Evolutionary conservation across 2,329 filamentous ascomycete species (phyloP).

Genomic region (Fusarium luffae): DNA sequence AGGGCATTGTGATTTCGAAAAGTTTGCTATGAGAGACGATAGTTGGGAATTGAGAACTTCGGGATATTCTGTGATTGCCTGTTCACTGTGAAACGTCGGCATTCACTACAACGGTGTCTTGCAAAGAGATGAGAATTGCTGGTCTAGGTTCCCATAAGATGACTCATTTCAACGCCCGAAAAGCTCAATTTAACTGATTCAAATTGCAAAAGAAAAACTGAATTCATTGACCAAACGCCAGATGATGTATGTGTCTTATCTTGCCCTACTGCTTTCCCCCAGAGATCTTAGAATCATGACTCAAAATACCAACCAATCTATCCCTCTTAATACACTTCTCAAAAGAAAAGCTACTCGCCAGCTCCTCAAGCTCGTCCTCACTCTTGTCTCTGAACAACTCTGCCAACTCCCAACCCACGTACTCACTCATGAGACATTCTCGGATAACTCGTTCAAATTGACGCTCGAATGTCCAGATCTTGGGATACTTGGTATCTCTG

Average conservation of each 20-base stretch:
- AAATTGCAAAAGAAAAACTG: no score
- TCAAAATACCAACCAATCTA: slow-evolving; percentile 62
- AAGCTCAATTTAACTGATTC: no score
- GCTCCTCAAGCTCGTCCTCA: slow-evolving; percentile 63
- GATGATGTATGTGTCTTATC: background rate
- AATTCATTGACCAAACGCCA: background rate
- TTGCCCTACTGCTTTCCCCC: background rate
- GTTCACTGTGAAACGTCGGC: no score
- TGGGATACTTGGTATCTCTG: slow-evolving; percentile 58
- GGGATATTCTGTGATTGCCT: fast-evolving
- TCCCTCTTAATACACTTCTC: slow-evolving; percentile 64
- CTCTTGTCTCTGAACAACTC: slow-evolving; percentile 63
- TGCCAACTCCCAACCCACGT: slow-evolving; percentile 65
- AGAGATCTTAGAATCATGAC: slow-evolving; percentile 18
- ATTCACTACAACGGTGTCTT: no score
- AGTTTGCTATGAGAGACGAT: no score
- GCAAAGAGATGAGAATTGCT: no score
- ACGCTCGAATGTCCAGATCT: slow-evolving; percentile 61
- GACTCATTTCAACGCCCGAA: no score
- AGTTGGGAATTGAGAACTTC: no score
- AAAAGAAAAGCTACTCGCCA: slow-evolving; percentile 63
- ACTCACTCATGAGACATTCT: slow-evolving; percentile 58
- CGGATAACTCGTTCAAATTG: slow-evolving; percentile 60
- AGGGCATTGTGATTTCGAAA: fast-evolving
- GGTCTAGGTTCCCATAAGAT: no score